Base-by-base conservation (phyloP, 2,329 filamentous ascomycete genomes). In the Colletotrichum tropicale region DNA sequence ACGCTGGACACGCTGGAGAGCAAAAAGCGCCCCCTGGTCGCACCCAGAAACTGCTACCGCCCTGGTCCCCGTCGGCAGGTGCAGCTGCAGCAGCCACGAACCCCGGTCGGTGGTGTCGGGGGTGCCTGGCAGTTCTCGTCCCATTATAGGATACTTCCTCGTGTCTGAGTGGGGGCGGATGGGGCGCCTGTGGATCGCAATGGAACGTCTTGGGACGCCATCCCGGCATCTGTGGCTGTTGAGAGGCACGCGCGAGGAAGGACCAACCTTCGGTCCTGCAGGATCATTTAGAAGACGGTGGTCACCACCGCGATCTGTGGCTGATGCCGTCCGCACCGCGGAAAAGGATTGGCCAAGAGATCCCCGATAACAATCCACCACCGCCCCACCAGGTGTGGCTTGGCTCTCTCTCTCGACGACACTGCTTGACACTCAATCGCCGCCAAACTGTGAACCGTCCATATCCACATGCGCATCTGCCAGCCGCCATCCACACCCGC, bases 141-240 rank as follows among this genome's bases (percentile, higher is more conserved):
- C 72, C 62, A 60, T 65, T 68, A 10, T 30, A 68, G 72, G 56
- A 28, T 26, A 73, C 62, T 34, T 69, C 26, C 73, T 73, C 70
- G 70, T 68, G 70, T 34, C 70, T 28, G 52, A 69, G 70, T 75
- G 73, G 73, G 24, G 18, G 5, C 18, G 1, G 6, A 13, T 67
- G 73, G 69, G 30, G 28, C 3, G n/a, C 0, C 3, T 5, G 7
- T 21, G 18, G 48, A 32, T 16, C 32, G 12, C 1, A 34, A 62
- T 71, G 68, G 72, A 36, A 21, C 55, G 2, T 9, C 36, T 16
- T 21, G 32, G 32, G 70, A 5, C 28, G 21, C 21, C 16, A 34
- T 36, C 70, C 62, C 26, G 52, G 70, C 16, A 9, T 15, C 10
- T 48, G 62, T 65, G 38, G 56, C 56, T 43, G 32, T 16, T 18